Percentiles rank a stretch among this genome's conserved stretches.
phyloP scores from a whole-genome alignment of 1,139 yeast species.

The Yamadazyma friedrichii region DNA sequence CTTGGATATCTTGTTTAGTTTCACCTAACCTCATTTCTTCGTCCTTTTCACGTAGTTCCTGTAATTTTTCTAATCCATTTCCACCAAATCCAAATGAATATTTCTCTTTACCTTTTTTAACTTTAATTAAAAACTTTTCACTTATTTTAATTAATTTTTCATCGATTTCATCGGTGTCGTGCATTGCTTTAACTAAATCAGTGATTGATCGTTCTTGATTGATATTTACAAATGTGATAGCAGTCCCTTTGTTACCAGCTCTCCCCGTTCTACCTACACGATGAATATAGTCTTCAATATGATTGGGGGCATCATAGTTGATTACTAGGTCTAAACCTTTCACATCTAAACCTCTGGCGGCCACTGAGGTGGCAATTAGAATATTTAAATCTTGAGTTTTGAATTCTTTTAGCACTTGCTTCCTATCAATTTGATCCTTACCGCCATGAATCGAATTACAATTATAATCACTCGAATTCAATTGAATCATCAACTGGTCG shows the following conservation, averaged over 20 bases:
- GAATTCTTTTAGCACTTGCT: constrained; percentile 71
- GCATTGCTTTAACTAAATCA: constrained; percentile 72
- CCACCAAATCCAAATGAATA: constrained; percentile 87
- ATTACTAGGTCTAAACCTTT: constrained; percentile 76
- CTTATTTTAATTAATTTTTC: constrained; percentile 54
- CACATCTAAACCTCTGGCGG: constrained; percentile 94
- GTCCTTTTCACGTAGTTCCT: constrained; percentile 60
- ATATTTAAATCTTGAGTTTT: constrained; percentile 54
- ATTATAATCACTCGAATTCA: constrained; percentile 55
- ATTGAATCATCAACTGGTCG: constrained; percentile 61
- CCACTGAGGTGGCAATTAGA: constrained; percentile 86
- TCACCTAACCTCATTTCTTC: constrained; percentile 26
- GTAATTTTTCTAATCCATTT: constrained; percentile 82
- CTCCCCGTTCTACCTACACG: constrained; percentile 97
- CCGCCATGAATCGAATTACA: constrained; percentile 89
- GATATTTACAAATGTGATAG: constrained; percentile 68
- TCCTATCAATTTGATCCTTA: constrained; percentile 82
- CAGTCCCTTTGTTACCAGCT: constrained; percentile 78
- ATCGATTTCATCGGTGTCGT: constrained; percentile 47
- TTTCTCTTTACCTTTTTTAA: constrained; percentile 69
- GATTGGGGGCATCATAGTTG: constrained; percentile 87
- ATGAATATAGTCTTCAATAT: constrained; percentile 94
- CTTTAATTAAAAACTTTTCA: constrained; percentile 54
- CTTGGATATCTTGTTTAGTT: background rate
- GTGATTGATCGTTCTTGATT: constrained; percentile 68